Evolutionary conservation across 306 rosid species (phyloP).

Genomic region (Boehmeria nivea): DNA sequence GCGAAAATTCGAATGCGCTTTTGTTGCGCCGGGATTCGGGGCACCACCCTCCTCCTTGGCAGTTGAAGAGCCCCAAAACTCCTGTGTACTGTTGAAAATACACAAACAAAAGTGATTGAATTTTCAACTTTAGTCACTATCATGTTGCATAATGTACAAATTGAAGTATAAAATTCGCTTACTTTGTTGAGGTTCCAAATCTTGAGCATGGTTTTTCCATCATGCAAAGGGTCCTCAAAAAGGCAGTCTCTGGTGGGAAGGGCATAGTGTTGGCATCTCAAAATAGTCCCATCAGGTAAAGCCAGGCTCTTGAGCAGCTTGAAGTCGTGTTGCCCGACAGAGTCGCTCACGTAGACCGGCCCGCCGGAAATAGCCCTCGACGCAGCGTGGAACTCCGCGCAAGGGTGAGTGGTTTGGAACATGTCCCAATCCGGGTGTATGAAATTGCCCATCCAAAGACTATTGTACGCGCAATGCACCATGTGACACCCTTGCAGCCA

Average conservation of each 20-base stretch:
- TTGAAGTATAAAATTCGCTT: constrained; percentile 28
- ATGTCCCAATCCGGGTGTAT: constrained; percentile 88
- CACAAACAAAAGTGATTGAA: background rate
- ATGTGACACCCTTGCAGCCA: constrained; percentile 86
- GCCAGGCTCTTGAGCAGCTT: constrained; percentile 51
- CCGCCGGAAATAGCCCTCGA: constrained; percentile 79
- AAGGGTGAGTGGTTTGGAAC: constrained; percentile 64
- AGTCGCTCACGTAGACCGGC: constrained; percentile 66
- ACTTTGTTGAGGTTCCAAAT: constrained; percentile 82
- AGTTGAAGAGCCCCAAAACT: constrained; percentile 60
- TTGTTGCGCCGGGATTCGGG: constrained; percentile 44
- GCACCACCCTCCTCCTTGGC: constrained; percentile 92
- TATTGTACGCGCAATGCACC: constrained; percentile 78
- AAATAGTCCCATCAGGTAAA: constrained; percentile 56
- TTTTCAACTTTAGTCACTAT: too few species aligned
- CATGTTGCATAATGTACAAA: background rate
- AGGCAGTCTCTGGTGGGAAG: constrained; percentile 75
- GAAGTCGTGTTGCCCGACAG: constrained; percentile 68
- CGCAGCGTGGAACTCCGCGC: constrained; percentile 68
- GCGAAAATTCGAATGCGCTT: constrained; percentile 39
- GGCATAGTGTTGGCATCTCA: constrained; percentile 69
- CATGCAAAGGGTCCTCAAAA: constrained; percentile 63
- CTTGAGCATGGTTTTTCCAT: constrained; percentile 76
- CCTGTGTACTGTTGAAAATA: constrained; percentile 42
- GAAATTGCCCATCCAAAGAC: constrained; percentile 79